These are phyloP conservation scores for Debaryomyces psychrophilus DNA, from an alignment of 1,139 yeast genomes.

Conservation along the genomic window DNA sequence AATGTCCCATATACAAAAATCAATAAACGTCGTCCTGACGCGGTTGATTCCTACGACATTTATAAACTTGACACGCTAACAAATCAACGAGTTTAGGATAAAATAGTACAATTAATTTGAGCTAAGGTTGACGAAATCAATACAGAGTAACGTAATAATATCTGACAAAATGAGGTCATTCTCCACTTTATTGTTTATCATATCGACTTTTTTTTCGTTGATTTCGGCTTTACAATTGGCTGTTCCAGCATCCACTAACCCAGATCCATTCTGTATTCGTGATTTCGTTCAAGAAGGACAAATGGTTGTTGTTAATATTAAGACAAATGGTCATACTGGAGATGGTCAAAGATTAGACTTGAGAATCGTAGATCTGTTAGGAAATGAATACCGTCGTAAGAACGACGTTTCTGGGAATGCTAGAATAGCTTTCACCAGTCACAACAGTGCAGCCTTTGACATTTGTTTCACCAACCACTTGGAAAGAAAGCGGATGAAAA, in stretches of 20 bases:
- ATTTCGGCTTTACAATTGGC: constrained; percentile 44
- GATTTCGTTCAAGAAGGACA: constrained; percentile 86
- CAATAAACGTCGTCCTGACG: background rate
- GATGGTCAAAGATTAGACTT: constrained; percentile 84
- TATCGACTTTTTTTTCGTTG: constrained; percentile 23
- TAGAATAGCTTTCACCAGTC: constrained; percentile 81
- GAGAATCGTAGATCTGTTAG: constrained; percentile 63
- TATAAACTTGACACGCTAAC: constrained; percentile 11
- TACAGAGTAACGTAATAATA: background rate
- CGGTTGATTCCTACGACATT: constrained; percentile 6
- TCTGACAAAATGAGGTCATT: constrained; percentile 3
- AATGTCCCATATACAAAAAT: background rate
- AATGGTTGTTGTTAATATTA: constrained; percentile 79
- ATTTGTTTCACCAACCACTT: constrained; percentile 79
- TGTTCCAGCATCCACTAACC: constrained; percentile 37
- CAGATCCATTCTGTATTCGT: constrained; percentile 69
- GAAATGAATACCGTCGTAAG: constrained; percentile 70
- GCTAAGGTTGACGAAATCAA: background rate
- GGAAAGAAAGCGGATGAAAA: constrained; percentile 40
- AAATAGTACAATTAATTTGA: background rate
- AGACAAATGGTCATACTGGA: constrained; percentile 70
- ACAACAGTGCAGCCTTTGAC: constrained; percentile 82
- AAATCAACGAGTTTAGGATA: background rate
- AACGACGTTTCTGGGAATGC: constrained; percentile 66
- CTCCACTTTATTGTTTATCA: background rate